phyloP scores from a whole-genome alignment of 192 early-diverging fungal species.

The Coemansia sp. region DNA sequence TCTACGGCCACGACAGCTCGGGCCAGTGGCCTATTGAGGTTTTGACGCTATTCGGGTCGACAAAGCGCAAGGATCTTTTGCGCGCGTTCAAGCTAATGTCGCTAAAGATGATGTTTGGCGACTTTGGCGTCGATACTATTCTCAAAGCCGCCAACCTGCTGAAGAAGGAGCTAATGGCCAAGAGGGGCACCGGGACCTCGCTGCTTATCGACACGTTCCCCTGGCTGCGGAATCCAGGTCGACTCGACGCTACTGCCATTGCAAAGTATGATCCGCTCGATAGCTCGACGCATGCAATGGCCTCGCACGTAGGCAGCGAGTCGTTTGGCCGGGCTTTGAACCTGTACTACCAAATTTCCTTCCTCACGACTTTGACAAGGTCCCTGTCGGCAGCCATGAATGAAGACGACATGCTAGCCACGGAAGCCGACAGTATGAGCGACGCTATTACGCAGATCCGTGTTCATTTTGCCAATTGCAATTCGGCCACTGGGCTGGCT shows the following conservation, averaged over 20 bases:
- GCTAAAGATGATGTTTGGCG: slow-evolving; percentile 51
- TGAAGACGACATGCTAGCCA: slow-evolving; percentile 21
- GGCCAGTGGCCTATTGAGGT: slow-evolving; percentile 47
- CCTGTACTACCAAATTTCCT: slow-evolving; percentile 34
- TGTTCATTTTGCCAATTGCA: slow-evolving; percentile 20
- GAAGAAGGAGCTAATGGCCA: slow-evolving; percentile 10
- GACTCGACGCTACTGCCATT: slow-evolving; percentile 32
- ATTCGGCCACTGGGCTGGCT: slow-evolving; percentile 23
- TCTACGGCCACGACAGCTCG: not conserved
- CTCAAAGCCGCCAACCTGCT: slow-evolving; percentile 19
- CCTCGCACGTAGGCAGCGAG: slow-evolving; percentile 12
- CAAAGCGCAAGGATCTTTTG: slow-evolving; percentile 10
- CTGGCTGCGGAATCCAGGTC: slow-evolving; percentile 42
- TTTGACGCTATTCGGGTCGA: slow-evolving; percentile 42
- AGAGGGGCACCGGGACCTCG: slow-evolving; percentile 20
- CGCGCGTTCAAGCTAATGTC: slow-evolving; percentile 29
- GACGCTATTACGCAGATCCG: slow-evolving; percentile 38
- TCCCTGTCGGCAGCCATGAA: slow-evolving; percentile 22
- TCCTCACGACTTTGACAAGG: slow-evolving; percentile 25
- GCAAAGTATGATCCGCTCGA: slow-evolving; percentile 1
- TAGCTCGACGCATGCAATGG: not conserved
- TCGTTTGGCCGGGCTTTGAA: slow-evolving; percentile 40
- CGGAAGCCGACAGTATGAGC: slow-evolving; percentile 8
- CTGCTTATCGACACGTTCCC: slow-evolving; percentile 45
- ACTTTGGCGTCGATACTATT: slow-evolving; percentile 40